Evolutionary conservation across 352 stramenopile genomes (phyloP).

Genomic region (Phytopythium chamaehyphon): DNA sequence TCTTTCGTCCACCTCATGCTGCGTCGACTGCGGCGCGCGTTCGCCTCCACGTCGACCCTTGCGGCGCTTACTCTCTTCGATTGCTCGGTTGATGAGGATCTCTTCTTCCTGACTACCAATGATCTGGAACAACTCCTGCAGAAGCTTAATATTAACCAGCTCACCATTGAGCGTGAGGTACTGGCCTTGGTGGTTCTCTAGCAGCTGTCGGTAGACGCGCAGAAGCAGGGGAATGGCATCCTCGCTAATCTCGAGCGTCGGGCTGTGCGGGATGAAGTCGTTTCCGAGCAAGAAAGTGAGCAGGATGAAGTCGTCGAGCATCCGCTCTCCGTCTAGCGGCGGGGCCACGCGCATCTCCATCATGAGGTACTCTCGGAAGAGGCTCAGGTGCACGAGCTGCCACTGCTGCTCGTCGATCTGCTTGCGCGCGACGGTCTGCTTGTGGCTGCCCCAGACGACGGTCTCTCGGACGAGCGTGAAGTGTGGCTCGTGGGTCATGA

Average conservation of each 20-base stretch:
- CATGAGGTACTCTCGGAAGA: conserved; percentile 97
- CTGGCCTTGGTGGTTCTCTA: conserved; percentile 76
- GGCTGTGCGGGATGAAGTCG: conserved; percentile 99
- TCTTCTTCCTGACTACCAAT: conserved; percentile 94
- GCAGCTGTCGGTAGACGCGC: conserved; percentile 89
- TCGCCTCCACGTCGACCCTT: conserved; percentile 23
- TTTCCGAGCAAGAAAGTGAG: conserved; percentile 99
- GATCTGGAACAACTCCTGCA: conserved; percentile 91
- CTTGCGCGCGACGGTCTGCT: conserved; percentile 61
- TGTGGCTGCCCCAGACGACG: conserved; percentile 90
- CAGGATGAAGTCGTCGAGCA: conserved; percentile 99
- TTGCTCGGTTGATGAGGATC: conserved; percentile 82
- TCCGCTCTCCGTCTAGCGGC: conserved; percentile 84
- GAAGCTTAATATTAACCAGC: conserved; percentile 84
- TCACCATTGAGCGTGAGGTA: conserved; percentile 93
- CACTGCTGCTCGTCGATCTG: conserved; percentile 96
- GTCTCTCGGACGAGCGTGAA: conserved; percentile 98
- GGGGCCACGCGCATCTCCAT: conserved; percentile 91
- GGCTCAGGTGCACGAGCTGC: conserved; percentile 95
- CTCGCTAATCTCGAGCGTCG: conserved; percentile 97
- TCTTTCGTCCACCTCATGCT: conserved; percentile 41
- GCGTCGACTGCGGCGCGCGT: conserved; percentile 17
- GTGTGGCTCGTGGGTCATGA: conserved; percentile 98
- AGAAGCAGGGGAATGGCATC: conserved; percentile 95
- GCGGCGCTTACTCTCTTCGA: conserved; percentile 48